Evolutionary conservation across 2,329 filamentous ascomycete genomes (phyloP).

Genomic region (Biscogniauxia sp.): DNA sequence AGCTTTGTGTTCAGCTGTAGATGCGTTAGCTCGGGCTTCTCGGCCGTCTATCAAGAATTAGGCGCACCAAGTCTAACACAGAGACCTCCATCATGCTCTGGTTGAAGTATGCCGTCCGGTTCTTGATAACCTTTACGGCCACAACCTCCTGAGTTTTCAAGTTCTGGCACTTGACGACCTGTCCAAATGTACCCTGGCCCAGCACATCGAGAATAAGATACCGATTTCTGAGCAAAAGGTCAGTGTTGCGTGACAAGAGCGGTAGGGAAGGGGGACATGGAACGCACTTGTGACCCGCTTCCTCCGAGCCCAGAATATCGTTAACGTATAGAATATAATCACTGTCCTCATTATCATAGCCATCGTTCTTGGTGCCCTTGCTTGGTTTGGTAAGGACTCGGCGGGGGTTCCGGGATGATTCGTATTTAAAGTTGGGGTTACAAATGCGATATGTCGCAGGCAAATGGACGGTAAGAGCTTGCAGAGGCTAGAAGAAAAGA

Average conservation of each 20-base stretch:
- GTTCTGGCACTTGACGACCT: conserved; percentile 99
- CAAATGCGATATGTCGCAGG: conserved; percentile 97
- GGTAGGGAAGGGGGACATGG: neutral
- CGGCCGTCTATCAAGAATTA: neutral
- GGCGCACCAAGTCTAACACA: conserved; percentile 81
- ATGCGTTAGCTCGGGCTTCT: conserved; percentile 24
- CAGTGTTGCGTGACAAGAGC: conserved; percentile 11
- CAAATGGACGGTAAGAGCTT: conserved; percentile 90
- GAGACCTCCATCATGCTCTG: conserved; percentile 99
- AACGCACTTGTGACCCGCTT: conserved; percentile 90
- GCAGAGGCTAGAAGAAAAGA: conserved; percentile 65
- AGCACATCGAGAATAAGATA: conserved; percentile 97
- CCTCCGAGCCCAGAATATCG: conserved; percentile 95
- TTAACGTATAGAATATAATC: conserved; percentile 99
- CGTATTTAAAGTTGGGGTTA: conserved; percentile 97
- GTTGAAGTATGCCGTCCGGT: conserved; percentile 98
- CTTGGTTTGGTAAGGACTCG: conserved; percentile 96
- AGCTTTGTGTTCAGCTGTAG: conserved; percentile 90
- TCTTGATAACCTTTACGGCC: conserved; percentile 98
- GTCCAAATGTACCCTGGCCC: conserved; percentile 95
- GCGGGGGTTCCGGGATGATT: conserved; percentile 93
- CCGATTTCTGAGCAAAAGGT: conserved; percentile 62
- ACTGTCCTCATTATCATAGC: conserved; percentile 98
- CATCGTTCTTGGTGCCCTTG: conserved; percentile 98
- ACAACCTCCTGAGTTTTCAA: conserved; percentile 98